These are phyloP conservation scores for Telfairia occidentalis DNA, from an alignment of 331 rosid species.

Conservation along the genomic window DNA sequence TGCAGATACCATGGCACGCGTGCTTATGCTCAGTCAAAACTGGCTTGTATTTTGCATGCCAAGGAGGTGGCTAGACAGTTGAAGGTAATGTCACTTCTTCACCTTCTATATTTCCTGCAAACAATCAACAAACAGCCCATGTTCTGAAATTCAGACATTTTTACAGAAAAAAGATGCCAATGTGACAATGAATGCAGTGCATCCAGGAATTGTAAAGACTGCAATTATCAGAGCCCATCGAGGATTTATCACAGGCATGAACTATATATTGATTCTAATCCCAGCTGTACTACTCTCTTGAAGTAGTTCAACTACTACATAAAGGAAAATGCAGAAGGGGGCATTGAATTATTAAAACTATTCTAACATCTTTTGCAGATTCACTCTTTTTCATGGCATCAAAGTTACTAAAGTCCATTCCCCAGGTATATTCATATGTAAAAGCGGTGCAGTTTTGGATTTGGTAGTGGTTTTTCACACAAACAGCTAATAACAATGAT, in stretches of 20 bases:
- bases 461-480: not conserved
- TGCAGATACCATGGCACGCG: slow-evolving; percentile 77
- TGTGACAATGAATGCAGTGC: slow-evolving; percentile 72
- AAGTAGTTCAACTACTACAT: not conserved
- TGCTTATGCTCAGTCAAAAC: slow-evolving; percentile 83
- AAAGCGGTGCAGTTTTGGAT: not conserved
- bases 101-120: not conserved
- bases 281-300: not conserved
- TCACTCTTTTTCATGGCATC: slow-evolving; percentile 78
- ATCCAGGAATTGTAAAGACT: slow-evolving; percentile 86
- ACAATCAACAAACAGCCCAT: not conserved
- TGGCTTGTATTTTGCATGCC: slow-evolving; percentile 69
- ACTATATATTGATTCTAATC: not conserved
- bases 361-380: slow-evolving; percentile 39
- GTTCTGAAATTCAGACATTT: not conserved
- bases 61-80: slow-evolving; percentile 76
- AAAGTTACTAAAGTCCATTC: slow-evolving; percentile 60
- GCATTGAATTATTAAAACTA: not conserved
- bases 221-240: slow-evolving; percentile 78
- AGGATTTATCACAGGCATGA: slow-evolving; percentile 63
- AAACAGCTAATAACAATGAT: not conserved
- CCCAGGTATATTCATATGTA: slow-evolving; percentile 46
- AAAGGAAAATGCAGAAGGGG: not conserved
- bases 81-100: slow-evolving; percentile 30
- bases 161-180: slow-evolving; percentile 64